Base-by-base conservation (phyloP, 2,329 filamentous ascomycete species). In the Mollisia scopiformis region DNA sequence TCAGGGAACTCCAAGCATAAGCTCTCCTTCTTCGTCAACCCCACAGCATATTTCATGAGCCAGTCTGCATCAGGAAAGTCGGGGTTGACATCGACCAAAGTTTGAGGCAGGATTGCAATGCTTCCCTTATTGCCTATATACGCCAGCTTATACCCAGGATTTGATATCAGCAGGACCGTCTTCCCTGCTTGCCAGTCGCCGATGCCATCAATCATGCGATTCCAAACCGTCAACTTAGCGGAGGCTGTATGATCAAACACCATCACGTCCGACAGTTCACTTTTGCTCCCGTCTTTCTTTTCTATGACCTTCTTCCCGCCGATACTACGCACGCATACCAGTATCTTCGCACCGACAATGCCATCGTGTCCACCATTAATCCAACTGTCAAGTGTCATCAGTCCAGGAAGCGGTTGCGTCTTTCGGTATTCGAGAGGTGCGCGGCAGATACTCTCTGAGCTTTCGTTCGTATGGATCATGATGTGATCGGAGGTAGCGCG, bases 181-280 rank as follows among this genome's bases (percentile, higher is more conserved):
- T 77, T 68, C 35, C 78, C 80, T 2, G 82, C 77, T 4, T 70
- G 62, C 79, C 83, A 84, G 1, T 69, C 57, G 6, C 75, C 72
- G 2, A 78, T 76, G 0, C 79, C 82, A 31, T 72, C 68, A 54
- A 80, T 77, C 49, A 81, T 74, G n/a, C 79, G 76, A 35, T 79
- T 79, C 80, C 84, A 88, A 4, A 87, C 73, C 16, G 79, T 84
- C n/a, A 88, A 72, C 1, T 76, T 74, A 4, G 79, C 80, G 61
- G 80, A 79, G 1, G 78, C 78, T 0, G 84, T 87, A 66, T 87
- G 79, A 69, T 88, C 86, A 66, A 85, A 85, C 10, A 88, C 72
- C 4, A 76, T 74, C 3, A 88, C 72, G 49, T 82, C 82, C 27
- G 82, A 68, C 13, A 84, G 74, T 30, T 82, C 76, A 0, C 76